Evolutionary conservation across 305 asterid genomes (phyloP), one percentile per base, ranked within the genome.

Genomic region (Salvia sclarea): DNA sequence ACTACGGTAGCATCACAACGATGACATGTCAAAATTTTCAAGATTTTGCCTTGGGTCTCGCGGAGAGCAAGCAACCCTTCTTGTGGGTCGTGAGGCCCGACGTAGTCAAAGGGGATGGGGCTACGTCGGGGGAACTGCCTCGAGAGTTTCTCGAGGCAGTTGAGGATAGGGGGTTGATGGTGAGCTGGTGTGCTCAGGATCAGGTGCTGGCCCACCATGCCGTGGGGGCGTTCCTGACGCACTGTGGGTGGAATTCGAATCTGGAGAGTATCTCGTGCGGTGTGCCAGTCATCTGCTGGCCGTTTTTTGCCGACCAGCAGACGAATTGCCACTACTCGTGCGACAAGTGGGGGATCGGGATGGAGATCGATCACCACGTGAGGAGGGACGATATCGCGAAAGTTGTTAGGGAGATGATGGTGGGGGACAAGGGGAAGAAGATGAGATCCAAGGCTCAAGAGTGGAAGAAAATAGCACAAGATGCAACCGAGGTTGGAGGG

Each of bases 201-300:
- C 60, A 66, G 20, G 87, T 82, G 44, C 28, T 79, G 68, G 38
- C 68, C 8, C 88, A 85, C 50, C 16, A 50, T 2, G 74, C 83
- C 0, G 75, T 83, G 2, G 88, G 83, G 0, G 82, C 66, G 0
- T 82, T 82, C 16, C 47, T 82, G 76, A 69, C 83, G 2, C 90
- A 85, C 8, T 82, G 85, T 25, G 88, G 88, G 1, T 85, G 88
- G 86, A 86, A 86, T 11, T 83, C 86, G 0, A 80, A 31, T 53
- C 12, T 64, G 44, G 92, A 80, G 56, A 72, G 72, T 16, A 53
- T 86, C 4, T 50, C 80, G 3, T 68, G 57, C 0, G 92, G 86
- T 0, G 84, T 83, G 25, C 87, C 89, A 0, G 72, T 83, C 12
- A 80, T 86, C 13, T 77, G 82, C 33, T 83, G 87, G 86, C 92